These are phyloP conservation scores for Chlorella sp. DNA, from an alignment of 139 green algal species.

Conservation along the genomic window DNA sequence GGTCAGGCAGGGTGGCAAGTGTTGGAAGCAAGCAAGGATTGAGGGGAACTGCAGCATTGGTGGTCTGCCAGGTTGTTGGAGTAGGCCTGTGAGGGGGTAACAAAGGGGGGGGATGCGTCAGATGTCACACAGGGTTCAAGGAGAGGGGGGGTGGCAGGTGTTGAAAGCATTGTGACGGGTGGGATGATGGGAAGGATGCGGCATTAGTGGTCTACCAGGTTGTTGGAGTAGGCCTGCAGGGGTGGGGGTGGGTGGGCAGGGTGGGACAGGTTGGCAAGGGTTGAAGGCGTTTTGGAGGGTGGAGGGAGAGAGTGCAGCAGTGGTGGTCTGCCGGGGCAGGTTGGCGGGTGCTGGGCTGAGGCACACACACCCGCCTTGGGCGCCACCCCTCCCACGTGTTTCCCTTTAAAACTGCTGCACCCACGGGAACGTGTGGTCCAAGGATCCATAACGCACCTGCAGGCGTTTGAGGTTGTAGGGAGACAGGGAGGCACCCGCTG, in stretches of 20 bases:
- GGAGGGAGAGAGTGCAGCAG: conserved; percentile 50
- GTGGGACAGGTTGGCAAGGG: too few species aligned
- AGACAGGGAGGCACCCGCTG: too few species aligned
- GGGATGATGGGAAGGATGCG: background rate
- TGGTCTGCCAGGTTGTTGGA: conserved; percentile 94
- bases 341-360: too few species aligned
- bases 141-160: background rate
- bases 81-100: conserved; percentile 80
- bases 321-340: conserved; percentile 97
- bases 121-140: background rate
- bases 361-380: too few species aligned
- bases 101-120: background rate
- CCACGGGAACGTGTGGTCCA: too few species aligned
- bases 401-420: too few species aligned
- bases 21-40: background rate
- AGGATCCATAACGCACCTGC: too few species aligned
- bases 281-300: too few species aligned
- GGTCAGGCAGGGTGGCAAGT: too few species aligned
- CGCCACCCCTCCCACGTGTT: too few species aligned
- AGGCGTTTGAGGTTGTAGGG: too few species aligned
- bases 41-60: conserved; percentile 67
- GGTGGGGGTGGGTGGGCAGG: background rate
- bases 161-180: too few species aligned
- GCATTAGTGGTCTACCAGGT: conserved; percentile 96
- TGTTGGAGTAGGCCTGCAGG: conserved; percentile 89